phyloP scores from a whole-genome alignment of 2,329 filamentous ascomycete species.

The Alternaria solani region DNA sequence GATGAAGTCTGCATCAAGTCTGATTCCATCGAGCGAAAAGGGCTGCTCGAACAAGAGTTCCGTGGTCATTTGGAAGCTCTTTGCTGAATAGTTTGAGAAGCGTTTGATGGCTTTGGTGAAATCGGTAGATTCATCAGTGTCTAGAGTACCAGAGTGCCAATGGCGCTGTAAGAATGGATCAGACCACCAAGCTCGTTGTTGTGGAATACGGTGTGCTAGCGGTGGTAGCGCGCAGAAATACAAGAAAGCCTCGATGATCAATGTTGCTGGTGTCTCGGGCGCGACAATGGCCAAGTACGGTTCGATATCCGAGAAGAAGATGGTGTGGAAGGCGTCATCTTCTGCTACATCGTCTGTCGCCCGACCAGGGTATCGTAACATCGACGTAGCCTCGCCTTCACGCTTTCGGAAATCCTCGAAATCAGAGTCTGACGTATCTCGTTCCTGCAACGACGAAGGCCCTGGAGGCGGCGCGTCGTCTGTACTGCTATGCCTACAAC shows the following conservation, averaged over 20 bases:
- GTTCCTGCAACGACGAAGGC: constrained; percentile 6
- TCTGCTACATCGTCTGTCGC: constrained; percentile 77
- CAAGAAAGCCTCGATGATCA: constrained; percentile 72
- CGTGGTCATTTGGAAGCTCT: constrained; percentile 31
- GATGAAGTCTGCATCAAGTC: constrained; percentile 28
- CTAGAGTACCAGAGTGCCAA: background rate
- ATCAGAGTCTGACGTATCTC: constrained; percentile 17
- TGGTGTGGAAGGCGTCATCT: constrained; percentile 82
- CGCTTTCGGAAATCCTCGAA: constrained; percentile 46
- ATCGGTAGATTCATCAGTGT: constrained; percentile 16
- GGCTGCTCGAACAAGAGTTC: constrained; percentile 35
- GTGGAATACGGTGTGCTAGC: constrained; percentile 37
- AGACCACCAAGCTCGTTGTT: constrained; percentile 51
- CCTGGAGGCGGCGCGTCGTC: constrained; percentile 23
- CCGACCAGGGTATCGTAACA: constrained; percentile 71
- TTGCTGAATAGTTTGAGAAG: constrained; percentile 23
- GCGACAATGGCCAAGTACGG: constrained; percentile 63
- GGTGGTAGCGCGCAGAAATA: constrained; percentile 61
- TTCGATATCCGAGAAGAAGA: constrained; percentile 80
- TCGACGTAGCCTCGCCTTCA: constrained; percentile 62
- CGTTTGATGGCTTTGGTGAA: constrained; percentile 12
- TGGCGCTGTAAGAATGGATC: constrained; percentile 65
- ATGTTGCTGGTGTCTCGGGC: constrained; percentile 49
- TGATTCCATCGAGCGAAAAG: constrained; percentile 24
- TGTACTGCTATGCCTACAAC: constrained; percentile 68